Evolutionary conservation across 148 eudicot species (phyloP).

Genomic region (Rhododendron vialii): DNA sequence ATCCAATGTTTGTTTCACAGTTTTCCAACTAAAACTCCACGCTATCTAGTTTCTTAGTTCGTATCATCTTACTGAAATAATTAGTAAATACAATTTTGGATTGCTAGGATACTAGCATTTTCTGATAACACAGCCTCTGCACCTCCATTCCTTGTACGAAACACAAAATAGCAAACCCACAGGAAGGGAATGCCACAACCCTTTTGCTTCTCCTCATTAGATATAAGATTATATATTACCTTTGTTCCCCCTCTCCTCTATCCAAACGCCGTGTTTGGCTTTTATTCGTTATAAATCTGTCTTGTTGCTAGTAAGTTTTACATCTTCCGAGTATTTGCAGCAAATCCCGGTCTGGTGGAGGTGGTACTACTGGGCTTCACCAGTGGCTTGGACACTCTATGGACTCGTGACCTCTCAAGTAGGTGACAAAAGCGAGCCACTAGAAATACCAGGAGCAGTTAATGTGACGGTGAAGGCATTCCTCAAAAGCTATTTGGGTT

Average conservation of each 20-base stretch:
- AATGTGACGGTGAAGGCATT: conserved; percentile 16
- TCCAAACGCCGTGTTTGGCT: background rate
- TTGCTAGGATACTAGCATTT: background rate
- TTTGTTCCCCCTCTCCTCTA: background rate
- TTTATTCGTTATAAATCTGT: background rate
- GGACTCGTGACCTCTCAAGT: conserved; percentile 42
- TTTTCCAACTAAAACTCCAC: background rate
- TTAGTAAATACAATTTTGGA: background rate
- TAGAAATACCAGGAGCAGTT: conserved; percentile 20
- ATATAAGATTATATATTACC: background rate
- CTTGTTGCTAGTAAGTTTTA: background rate
- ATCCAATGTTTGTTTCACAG: background rate
- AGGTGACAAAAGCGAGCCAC: conserved; percentile 15
- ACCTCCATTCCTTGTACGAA: background rate
- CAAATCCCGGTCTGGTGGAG: conserved; percentile 54
- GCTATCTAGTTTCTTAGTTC: background rate
- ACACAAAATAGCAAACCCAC: background rate
- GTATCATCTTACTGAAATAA: background rate
- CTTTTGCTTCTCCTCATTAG: background rate
- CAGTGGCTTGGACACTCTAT: conserved; percentile 45
- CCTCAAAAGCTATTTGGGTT: conserved; percentile 20
- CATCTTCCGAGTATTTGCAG: conserved; percentile 14
- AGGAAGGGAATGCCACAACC: background rate
- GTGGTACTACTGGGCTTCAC: conserved; percentile 53
- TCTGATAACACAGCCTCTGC: background rate